Conservation (phyloP, 768 basidiomycete species). For the Tricholoma hemisulphureum region DNA sequence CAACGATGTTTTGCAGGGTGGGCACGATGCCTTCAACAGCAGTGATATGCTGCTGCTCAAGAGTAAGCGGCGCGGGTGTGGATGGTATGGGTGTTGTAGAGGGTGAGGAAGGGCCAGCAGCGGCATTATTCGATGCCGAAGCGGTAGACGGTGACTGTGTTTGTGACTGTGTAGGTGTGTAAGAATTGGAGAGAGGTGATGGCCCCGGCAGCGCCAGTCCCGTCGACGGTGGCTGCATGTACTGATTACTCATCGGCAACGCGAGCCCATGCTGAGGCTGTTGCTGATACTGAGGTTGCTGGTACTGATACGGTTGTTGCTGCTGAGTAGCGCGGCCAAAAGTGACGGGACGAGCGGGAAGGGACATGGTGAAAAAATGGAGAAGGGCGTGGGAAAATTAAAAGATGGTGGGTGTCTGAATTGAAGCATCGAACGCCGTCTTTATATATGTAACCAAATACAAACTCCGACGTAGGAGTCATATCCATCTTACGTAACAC, state of each 20-base stretch:
- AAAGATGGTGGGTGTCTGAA: slow-evolving; percentile 29
- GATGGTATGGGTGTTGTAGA: slow-evolving; percentile 54
- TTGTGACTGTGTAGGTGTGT: slow-evolving; percentile 37
- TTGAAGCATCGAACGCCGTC: slow-evolving; percentile 25
- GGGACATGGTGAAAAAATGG: slow-evolving; percentile 42
- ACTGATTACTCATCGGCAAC: slow-evolving; percentile 57
- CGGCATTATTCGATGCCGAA: slow-evolving; percentile 34
- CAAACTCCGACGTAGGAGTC: slow-evolving; percentile 46
- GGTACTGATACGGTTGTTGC: slow-evolving; percentile 39
- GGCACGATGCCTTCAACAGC: slow-evolving; percentile 98
- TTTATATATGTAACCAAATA: slow-evolving; percentile 47
- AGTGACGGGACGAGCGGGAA: slow-evolving; percentile 77
- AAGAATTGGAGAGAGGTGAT: slow-evolving; percentile 59
- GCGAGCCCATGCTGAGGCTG: slow-evolving; percentile 49
- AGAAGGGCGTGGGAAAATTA: slow-evolving; percentile 42
- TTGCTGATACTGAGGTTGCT: slow-evolving; percentile 44
- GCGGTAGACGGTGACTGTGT: slow-evolving; percentile 25
- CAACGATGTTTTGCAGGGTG: slow-evolving; percentile 99
- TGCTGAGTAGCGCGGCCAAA: slow-evolving; percentile 61
- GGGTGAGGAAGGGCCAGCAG: slow-evolving; percentile 61
- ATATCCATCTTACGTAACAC: slow-evolving; percentile 42
- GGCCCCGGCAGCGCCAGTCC: slow-evolving; percentile 49
- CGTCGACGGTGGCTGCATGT: slow-evolving; percentile 37
- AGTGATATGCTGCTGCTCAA: slow-evolving; percentile 93
- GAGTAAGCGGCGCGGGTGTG: slow-evolving; percentile 71